A percentile compares a stretch with the other conserved stretches of the same genome.
phyloP scores from a whole-genome alignment of 2,329 filamentous ascomycete genomes.

The Bimuria novae-zelandiae region DNA sequence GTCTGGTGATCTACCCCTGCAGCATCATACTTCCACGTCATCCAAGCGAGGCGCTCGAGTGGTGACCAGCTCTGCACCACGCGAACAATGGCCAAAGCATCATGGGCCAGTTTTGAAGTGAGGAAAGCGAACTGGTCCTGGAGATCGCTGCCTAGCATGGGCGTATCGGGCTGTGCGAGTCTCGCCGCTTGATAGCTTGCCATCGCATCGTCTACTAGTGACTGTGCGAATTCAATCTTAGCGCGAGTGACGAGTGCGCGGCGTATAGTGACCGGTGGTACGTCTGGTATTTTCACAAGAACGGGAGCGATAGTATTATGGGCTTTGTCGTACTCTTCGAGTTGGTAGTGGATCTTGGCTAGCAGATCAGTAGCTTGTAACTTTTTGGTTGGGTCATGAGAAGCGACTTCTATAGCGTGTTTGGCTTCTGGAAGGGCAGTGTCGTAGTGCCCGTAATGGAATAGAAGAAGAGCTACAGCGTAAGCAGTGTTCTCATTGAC shows the following conservation, averaged over 20 bases:
- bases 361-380: background rate
- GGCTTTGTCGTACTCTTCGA: background rate
- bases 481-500: background rate
- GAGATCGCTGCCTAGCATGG: slow-evolving; percentile 1
- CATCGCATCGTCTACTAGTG: background rate
- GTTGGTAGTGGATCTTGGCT: background rate
- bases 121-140: background rate
- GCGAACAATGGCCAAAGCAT: background rate
- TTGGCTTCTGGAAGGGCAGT: background rate
- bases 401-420: background rate
- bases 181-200: slow-evolving; percentile 4
- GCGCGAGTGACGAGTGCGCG: slow-evolving; percentile 1
- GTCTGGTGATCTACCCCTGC: background rate
- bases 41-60: slow-evolving; percentile 1
- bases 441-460: background rate
- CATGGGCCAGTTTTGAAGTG: background rate
- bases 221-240: background rate
- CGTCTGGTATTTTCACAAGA: background rate
- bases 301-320: background rate
- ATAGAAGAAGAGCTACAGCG: background rate
- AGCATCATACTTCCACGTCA: slow-evolving; percentile 3
- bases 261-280: background rate
- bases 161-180: background rate
- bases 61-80: background rate
- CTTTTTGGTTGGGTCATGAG: background rate